phyloP scores from a whole-genome alignment of 768 basidiomycete genomes.

The Austroboletus festivus region DNA sequence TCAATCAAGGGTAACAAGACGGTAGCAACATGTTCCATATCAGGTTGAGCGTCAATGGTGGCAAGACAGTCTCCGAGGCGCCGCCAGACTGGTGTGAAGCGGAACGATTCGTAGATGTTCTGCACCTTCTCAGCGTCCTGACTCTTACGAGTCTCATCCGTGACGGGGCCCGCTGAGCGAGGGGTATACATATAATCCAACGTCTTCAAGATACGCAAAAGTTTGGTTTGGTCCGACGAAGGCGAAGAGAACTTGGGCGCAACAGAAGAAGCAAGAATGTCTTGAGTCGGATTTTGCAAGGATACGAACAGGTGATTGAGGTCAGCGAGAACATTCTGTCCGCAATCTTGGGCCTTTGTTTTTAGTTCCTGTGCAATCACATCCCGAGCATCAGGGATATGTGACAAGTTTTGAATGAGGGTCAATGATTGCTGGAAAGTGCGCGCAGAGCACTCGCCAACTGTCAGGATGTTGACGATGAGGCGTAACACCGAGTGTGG shows the following conservation, averaged over 20 bases:
- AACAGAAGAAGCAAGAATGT: constrained; percentile 60
- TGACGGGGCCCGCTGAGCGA: constrained; percentile 40
- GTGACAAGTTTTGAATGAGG: constrained; percentile 89
- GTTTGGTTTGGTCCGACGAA: constrained; percentile 94
- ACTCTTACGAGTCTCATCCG: constrained; percentile 37
- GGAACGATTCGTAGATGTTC: constrained; percentile 87
- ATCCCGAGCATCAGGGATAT: constrained; percentile 84
- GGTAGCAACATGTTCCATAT: constrained; percentile 85
- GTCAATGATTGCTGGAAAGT: constrained; percentile 95
- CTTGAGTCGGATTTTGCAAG: constrained; percentile 53
- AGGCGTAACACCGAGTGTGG: constrained; percentile 81
- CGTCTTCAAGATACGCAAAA: constrained; percentile 92
- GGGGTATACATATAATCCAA: constrained; percentile 95
- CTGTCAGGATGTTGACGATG: constrained; percentile 95
- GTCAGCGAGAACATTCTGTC: constrained; percentile 68
- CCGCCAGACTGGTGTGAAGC: constrained; percentile 85
- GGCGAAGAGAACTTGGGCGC: constrained; percentile 91
- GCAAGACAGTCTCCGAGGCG: constrained; percentile 87
- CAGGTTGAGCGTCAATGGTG: constrained; percentile 73
- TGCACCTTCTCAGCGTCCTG: constrained; percentile 80
- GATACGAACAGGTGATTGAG: constrained; percentile 71
- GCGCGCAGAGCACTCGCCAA: constrained; percentile 91
- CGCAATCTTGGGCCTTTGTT: constrained; percentile 83
- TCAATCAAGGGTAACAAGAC: constrained; percentile 94
- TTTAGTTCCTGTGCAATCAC: constrained; percentile 87